Evolutionary conservation across 805 yeast species (phyloP).

Genomic region (Candida nitratophila): DNA sequence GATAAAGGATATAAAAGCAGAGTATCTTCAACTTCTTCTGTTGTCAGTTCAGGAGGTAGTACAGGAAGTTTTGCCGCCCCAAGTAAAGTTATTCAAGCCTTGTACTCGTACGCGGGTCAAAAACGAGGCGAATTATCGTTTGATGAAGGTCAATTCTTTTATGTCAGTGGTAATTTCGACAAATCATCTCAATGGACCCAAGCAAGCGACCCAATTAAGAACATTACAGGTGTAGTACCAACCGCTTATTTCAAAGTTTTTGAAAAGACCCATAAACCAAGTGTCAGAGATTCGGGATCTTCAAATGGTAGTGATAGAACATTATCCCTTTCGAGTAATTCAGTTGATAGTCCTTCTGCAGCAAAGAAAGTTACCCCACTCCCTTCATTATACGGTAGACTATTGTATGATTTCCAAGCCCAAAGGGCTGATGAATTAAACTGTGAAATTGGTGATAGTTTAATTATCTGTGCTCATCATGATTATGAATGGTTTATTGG

Average conservation of each 20-base stretch:
- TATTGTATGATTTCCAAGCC: constrained; percentile 81
- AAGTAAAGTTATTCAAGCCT: constrained; percentile 76
- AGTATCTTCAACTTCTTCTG: constrained; percentile 14
- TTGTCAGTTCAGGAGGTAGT: constrained; percentile 2
- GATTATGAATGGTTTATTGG: constrained; percentile 97
- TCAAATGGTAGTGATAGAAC: constrained; percentile 3
- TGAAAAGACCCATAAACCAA: constrained; percentile 45
- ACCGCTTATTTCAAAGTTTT: constrained; percentile 75
- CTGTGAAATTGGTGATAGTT: constrained; percentile 77
- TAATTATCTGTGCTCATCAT: constrained; percentile 93
- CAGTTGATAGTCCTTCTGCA: constrained; percentile 25
- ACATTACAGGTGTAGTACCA: constrained; percentile 82
- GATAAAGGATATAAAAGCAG: constrained; percentile 9
- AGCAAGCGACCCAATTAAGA: constrained; percentile 79
- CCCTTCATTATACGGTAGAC: constrained; percentile 65
- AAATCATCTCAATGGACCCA: constrained; percentile 58
- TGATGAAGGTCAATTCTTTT: constrained; percentile 80
- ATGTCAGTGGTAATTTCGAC: constrained; percentile 56
- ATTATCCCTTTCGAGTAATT: not conserved
- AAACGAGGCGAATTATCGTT: constrained; percentile 78
- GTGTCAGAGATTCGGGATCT: constrained; percentile 2
- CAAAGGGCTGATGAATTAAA: constrained; percentile 80
- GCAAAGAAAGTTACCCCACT: constrained; percentile 13
- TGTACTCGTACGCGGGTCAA: constrained; percentile 69
- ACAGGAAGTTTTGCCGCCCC: constrained; percentile 39